phyloP scores from a whole-genome alignment of 345 rosid species.

The Sisymbrium irio region DNA sequence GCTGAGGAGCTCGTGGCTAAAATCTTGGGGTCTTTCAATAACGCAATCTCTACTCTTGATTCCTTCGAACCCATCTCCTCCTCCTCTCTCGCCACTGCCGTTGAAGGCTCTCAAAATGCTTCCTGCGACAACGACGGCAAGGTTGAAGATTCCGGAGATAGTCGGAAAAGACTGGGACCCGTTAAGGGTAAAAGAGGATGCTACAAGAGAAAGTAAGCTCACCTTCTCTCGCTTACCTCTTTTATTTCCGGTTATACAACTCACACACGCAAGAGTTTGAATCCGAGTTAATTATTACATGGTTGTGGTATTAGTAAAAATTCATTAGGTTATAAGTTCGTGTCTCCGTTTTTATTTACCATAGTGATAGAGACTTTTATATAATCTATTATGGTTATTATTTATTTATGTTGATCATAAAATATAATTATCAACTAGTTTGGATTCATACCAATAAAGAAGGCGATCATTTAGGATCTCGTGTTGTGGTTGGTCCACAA shows the following conservation, averaged over 20 bases:
- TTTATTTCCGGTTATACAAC: neutral
- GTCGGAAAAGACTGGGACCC: slow-evolving; percentile 43
- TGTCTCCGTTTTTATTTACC: neutral
- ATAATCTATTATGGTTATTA: neutral
- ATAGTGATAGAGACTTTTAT: neutral
- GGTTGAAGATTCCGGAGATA: slow-evolving; percentile 55
- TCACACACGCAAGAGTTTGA: neutral
- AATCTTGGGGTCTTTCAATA: slow-evolving; percentile 49
- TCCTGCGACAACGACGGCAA: slow-evolving; percentile 39
- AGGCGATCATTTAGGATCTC: neutral
- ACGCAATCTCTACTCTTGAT: slow-evolving; percentile 37
- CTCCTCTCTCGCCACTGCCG: slow-evolving; percentile 16
- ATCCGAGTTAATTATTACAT: neutral
- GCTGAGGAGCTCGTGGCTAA: slow-evolving; percentile 40
- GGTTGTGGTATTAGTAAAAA: neutral
- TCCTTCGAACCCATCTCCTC: slow-evolving; percentile 24
- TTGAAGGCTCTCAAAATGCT: slow-evolving; percentile 33
- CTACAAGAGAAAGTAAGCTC: slow-evolving; percentile 76
- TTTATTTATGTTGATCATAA: neutral
- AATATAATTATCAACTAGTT: neutral
- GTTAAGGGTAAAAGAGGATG: slow-evolving; percentile 59
- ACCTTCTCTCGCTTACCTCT: neutral
- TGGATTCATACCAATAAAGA: neutral
- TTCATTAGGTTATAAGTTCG: neutral
- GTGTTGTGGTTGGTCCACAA: slow-evolving; percentile 7